Conservation (phyloP, 768 basidiomycete genomes). For the Leccinum imitatum region DNA sequence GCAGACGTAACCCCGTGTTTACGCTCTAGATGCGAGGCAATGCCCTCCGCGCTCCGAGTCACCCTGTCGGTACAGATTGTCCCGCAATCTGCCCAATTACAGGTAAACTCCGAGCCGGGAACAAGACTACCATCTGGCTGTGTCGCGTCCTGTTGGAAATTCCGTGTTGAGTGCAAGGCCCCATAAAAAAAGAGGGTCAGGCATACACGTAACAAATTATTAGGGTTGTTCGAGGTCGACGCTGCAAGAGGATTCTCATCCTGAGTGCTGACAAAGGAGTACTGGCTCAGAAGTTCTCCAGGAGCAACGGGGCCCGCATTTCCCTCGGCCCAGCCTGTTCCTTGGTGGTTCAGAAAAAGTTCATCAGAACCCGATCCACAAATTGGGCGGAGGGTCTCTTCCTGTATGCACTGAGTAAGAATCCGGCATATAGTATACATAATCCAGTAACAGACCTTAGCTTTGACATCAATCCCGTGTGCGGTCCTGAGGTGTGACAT, state of each 20-base stretch:
- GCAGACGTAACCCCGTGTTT: not conserved
- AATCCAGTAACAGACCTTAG: not conserved
- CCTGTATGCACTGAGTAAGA: not conserved
- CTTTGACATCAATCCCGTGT: not conserved
- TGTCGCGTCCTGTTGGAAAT: constrained; percentile 1
- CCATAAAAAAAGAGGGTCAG: not conserved
- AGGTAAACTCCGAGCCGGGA: not conserved
- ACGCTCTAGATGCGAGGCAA: not conserved
- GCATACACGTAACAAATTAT: constrained; percentile 1
- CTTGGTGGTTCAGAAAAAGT: not conserved
- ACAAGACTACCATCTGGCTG: not conserved
- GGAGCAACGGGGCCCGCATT: too few relatives aligned
- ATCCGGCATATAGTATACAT: not conserved
- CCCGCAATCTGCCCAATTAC: not conserved
- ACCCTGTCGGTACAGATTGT: constrained; percentile 2
- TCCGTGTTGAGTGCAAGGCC: not conserved
- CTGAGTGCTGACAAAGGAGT: not conserved
- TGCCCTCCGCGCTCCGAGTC: not conserved
- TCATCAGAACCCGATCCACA: not conserved
- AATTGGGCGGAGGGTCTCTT: not conserved
- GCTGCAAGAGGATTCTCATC: not conserved
- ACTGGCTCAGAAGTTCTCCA: not conserved
- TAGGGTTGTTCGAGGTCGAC: not conserved
- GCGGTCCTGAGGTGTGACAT: not conserved
- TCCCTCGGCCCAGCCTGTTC: not conserved